These are phyloP conservation scores for Aspergillus bridgeri DNA, from an alignment of 495 filamentous ascomycete species.

Conservation along the genomic window DNA sequence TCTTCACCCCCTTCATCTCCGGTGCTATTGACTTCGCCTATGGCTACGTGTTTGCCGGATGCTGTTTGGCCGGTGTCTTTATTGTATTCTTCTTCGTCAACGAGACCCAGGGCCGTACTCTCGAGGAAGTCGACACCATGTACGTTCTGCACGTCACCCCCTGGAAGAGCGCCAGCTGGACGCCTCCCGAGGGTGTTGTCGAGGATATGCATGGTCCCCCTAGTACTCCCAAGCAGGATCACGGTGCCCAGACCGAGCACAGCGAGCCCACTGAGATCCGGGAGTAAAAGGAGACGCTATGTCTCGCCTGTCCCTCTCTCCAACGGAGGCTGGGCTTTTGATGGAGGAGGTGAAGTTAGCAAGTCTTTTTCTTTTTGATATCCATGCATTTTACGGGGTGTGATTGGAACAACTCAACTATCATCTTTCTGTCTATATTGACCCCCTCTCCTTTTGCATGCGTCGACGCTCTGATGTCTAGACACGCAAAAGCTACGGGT, in stretches of 20 bases:
- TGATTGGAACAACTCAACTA: not conserved
- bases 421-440: not conserved
- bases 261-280: constrained; percentile 21
- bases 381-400: not conserved
- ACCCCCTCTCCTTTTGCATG: not conserved
- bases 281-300: constrained; percentile 10
- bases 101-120: constrained; percentile 62
- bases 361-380: not conserved
- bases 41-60: constrained; percentile 76
- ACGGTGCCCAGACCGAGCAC: constrained; percentile 15
- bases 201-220: constrained; percentile 28
- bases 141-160: constrained; percentile 67
- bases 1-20: constrained; percentile 79
- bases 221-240: constrained; percentile 7
- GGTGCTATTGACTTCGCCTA: constrained; percentile 67
- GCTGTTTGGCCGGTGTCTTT: constrained; percentile 59
- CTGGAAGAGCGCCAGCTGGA: constrained; percentile 62
- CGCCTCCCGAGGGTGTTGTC: constrained; percentile 43
- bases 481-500: not conserved
- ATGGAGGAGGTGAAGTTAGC: not conserved
- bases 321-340: not conserved
- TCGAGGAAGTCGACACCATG: constrained; percentile 86
- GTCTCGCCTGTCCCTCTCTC: not conserved
- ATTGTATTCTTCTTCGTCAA: constrained; percentile 77
- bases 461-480: not conserved